phyloP scores from a whole-genome alignment of 768 basidiomycete genomes.

The Tulasnella calospora region DNA sequence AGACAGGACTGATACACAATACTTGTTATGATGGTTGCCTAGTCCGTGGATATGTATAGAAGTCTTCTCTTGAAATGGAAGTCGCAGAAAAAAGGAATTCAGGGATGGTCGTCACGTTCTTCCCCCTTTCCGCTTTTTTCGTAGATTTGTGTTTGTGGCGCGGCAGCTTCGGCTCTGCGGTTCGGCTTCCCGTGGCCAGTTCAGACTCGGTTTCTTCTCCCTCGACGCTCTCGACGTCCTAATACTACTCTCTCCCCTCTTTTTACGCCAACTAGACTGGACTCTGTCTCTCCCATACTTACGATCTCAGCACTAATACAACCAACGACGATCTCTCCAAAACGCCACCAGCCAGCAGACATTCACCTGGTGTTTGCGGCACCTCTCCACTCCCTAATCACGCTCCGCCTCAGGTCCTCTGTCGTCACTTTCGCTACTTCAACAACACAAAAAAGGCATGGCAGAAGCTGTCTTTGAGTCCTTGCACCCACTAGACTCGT shows the following conservation, averaged over 20 bases:
- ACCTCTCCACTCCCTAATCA: neutral
- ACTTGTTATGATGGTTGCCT: neutral
- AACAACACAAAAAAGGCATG: neutral
- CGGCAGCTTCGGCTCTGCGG: conserved; percentile 4
- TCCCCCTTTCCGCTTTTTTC: neutral
- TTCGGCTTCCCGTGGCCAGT: conserved; percentile 6
- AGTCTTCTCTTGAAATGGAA: conserved; percentile 10
- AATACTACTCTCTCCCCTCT: neutral
- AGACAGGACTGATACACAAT: conserved; percentile 40
- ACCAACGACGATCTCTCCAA: neutral
- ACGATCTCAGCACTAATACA: conserved; percentile 1
- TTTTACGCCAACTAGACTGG: neutral
- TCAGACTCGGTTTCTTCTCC: neutral
- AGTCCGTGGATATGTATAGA: neutral
- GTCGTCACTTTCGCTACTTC: neutral
- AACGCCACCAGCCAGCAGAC: neutral
- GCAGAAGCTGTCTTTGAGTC: conserved; percentile 24
- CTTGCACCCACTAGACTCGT: conserved; percentile 13
- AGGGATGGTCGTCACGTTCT: neutral
- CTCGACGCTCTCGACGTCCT: conserved; percentile 1
- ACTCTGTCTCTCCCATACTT: neutral
- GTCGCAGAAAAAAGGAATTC: neutral
- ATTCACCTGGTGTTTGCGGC: neutral
- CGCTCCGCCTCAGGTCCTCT: neutral
- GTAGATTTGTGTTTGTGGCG: neutral